These are phyloP conservation scores for Wickerhamiella azymoides DNA, from an alignment of 805 yeast species.

Conservation along the genomic window DNA sequence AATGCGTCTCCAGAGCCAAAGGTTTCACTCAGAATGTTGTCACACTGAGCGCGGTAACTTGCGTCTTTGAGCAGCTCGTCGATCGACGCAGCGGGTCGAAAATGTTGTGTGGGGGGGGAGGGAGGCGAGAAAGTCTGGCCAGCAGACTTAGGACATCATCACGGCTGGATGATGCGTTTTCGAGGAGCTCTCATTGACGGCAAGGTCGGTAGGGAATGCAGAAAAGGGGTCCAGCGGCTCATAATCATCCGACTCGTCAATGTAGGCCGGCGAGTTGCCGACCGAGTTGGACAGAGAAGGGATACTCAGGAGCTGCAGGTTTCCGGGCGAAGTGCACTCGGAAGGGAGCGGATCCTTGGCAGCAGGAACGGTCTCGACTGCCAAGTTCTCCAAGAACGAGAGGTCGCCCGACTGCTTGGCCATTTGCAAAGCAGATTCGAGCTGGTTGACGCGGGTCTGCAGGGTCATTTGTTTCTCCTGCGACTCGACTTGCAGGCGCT, in stretches of 20 bases:
- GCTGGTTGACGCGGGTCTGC: conserved; percentile 15
- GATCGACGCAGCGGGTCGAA: conserved; percentile 24
- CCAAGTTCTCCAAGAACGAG: conserved; percentile 10
- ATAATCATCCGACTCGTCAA: conserved; percentile 7
- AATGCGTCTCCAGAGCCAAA: conserved; percentile 18
- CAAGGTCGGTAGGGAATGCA: conserved; percentile 9
- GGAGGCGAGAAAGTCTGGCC: conserved; percentile 6
- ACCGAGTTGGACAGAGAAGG: conserved; percentile 11
- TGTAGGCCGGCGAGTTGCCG: conserved; percentile 10
- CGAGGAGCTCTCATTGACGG: conserved; percentile 17
- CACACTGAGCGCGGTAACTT: conserved; percentile 15
- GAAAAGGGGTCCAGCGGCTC: conserved; percentile 9
- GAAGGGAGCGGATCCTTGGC: not conserved
- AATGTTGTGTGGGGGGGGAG: not conserved
- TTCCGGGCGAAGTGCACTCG: conserved; percentile 10
- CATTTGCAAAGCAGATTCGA: conserved; percentile 15
- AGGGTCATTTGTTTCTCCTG: conserved; percentile 9
- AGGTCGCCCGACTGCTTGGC: conserved; percentile 18
- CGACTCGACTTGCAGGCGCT: conserved; percentile 12
- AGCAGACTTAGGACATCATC: conserved; percentile 16
- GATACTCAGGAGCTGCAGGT: conserved; percentile 6
- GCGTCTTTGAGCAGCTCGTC: conserved; percentile 19
- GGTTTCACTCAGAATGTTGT: conserved; percentile 15
- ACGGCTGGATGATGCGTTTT: conserved; percentile 25
- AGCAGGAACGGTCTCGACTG: not conserved